A percentile compares a stretch with the other conserved stretches of the same genome.
phyloP scores from a whole-genome alignment of 148 eudicot species.

The Camellia japonica region DNA sequence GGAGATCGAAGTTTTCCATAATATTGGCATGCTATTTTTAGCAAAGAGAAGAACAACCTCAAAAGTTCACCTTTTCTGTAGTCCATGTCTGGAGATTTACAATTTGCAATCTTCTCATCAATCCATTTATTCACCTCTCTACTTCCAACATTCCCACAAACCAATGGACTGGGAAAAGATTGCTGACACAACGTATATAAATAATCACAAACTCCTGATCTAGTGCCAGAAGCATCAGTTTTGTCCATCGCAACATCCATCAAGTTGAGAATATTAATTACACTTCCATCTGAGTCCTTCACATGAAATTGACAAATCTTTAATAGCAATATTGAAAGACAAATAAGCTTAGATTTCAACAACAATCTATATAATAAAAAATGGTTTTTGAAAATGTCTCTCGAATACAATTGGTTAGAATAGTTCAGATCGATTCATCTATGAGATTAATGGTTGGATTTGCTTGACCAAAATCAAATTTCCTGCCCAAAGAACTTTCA shows the following conservation, averaged over 20 bases:
- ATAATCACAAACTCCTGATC: slow-evolving; percentile 36
- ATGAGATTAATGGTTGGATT: no score
- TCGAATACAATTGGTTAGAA: no score
- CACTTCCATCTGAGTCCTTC: slow-evolving; percentile 52
- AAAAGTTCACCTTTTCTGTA: slow-evolving; percentile 43
- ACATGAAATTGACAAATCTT: slow-evolving; percentile 20
- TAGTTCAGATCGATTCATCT: no score
- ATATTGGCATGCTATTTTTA: slow-evolving; percentile 39
- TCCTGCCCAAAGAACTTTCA: no score
- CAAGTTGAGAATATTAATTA: slow-evolving; percentile 49
- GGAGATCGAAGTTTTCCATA: slow-evolving; percentile 54
- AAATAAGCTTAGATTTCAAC: neutral
- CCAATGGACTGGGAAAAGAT: slow-evolving; percentile 58
- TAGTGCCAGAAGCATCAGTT: slow-evolving; percentile 29
- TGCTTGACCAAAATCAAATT: no score
- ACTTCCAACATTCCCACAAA: slow-evolving; percentile 54
- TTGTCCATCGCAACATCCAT: slow-evolving; percentile 41
- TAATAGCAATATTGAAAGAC: neutral
- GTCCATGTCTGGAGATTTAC: slow-evolving; percentile 27
- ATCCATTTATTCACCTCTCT: slow-evolving; percentile 25
- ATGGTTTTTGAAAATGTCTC: no score
- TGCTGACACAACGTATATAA: slow-evolving; percentile 45
- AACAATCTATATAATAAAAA: neutral
- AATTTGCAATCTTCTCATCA: neutral
- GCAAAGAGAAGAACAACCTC: slow-evolving; percentile 56